Conservation (phyloP, 179 eudicot genomes). For the Patellifolia procumbens region DNA sequence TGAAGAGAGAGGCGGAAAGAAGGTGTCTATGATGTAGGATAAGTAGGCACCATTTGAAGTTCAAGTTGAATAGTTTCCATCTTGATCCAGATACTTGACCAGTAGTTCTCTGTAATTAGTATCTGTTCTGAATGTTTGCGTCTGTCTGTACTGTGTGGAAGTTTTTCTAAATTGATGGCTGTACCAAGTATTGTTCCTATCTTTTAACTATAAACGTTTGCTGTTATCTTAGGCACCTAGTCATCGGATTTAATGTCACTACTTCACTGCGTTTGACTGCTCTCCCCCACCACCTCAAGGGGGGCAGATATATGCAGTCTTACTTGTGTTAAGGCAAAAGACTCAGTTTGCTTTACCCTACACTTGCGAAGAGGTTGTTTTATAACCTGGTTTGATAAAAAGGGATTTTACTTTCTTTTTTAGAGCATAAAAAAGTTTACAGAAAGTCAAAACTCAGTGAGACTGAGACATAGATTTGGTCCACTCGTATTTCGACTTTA, state of each 20-base stretch:
- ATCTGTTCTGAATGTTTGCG: background rate
- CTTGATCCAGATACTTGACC: background rate
- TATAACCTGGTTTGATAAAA: background rate
- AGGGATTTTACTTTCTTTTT: background rate
- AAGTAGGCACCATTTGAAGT: background rate
- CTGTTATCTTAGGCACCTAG: background rate
- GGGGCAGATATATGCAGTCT: background rate
- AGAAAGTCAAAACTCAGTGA: too few species aligned
- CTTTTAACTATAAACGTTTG: background rate
- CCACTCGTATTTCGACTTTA: too few species aligned
- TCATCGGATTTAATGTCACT: background rate
- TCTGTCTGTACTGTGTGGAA: background rate
- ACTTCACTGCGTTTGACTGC: background rate
- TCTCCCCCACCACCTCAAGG: background rate
- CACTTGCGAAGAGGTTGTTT: too few species aligned
- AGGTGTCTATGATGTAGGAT: background rate
- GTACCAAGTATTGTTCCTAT: background rate
- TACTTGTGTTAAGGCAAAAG: background rate
- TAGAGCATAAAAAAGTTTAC: too few species aligned
- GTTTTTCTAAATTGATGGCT: background rate
- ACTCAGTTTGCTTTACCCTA: background rate
- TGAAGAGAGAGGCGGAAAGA: background rate
- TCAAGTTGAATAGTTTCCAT: background rate
- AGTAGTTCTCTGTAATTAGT: background rate
- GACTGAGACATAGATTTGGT: too few species aligned